phyloP scores from a whole-genome alignment of 164 flowering plant genomes.

The Stephania yunnanensis region DNA sequence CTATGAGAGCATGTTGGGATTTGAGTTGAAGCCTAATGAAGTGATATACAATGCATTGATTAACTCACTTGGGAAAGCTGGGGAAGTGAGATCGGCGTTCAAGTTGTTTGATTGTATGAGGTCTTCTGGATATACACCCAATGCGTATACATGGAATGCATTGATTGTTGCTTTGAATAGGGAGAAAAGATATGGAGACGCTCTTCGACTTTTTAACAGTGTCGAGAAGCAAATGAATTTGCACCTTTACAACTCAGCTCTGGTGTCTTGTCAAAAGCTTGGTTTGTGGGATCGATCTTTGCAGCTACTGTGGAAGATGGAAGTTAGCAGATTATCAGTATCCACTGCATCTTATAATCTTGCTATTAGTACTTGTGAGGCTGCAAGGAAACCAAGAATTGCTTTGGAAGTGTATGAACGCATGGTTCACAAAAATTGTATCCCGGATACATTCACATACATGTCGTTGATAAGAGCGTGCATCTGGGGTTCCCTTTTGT shows the following conservation, averaged over 20 bases:
- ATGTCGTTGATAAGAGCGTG: conserved; percentile 70
- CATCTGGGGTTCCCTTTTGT: conserved; percentile 79
- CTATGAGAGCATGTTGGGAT: conserved; percentile 50
- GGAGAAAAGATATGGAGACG: conserved; percentile 50
- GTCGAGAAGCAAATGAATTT: conserved; percentile 38
- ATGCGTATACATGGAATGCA: conserved; percentile 79
- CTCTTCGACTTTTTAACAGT: conserved; percentile 57
- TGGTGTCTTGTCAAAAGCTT: conserved; percentile 74
- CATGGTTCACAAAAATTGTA: conserved; percentile 56
- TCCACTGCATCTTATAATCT: conserved; percentile 62
- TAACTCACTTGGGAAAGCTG: conserved; percentile 73
- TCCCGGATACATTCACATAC: conserved; percentile 69
- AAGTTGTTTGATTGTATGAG: conserved; percentile 44
- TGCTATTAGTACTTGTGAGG: conserved; percentile 78
- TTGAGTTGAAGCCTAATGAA: conserved; percentile 47
- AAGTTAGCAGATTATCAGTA: conserved; percentile 44
- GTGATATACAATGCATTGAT: conserved; percentile 69
- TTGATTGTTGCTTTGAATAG: conserved; percentile 59
- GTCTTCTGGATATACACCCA: conserved; percentile 51
- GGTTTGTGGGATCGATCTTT: conserved; percentile 71
- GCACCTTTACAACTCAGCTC: conserved; percentile 57
- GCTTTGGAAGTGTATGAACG: conserved; percentile 79
- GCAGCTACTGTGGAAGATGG: conserved; percentile 86
- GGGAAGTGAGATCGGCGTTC: conserved; percentile 53
- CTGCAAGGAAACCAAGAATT: conserved; percentile 65